Conservation (phyloP, 2,329 filamentous ascomycete genomes). For the Claviceps fusiformis region DNA sequence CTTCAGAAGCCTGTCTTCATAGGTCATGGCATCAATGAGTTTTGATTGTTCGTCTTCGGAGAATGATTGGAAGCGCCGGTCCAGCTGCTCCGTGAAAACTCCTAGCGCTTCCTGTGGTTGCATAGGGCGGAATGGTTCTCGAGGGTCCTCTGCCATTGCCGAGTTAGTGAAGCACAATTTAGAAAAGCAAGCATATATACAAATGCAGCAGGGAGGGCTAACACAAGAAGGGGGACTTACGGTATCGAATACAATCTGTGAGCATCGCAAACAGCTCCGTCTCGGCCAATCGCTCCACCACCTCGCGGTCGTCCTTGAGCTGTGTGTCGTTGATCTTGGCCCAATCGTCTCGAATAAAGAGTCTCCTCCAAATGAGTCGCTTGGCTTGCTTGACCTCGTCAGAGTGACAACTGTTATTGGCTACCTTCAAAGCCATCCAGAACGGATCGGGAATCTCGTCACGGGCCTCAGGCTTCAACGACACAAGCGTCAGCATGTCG, state of each 20-base stretch:
- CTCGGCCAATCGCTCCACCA: slow-evolving; percentile 45
- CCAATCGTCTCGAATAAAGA: slow-evolving; percentile 80
- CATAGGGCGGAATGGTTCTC: slow-evolving; percentile 30
- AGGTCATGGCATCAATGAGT: slow-evolving; percentile 56
- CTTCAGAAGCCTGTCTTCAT: slow-evolving; percentile 55
- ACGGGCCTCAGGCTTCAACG: slow-evolving; percentile 27
- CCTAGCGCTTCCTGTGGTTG: slow-evolving; percentile 41
- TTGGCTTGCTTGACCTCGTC: slow-evolving; percentile 46
- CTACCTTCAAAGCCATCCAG: slow-evolving; percentile 55
- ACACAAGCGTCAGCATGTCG: slow-evolving; percentile 67
- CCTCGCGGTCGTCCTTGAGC: slow-evolving; percentile 55
- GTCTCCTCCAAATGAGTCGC: slow-evolving; percentile 70
- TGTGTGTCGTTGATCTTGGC: slow-evolving; percentile 62
- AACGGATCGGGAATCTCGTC: slow-evolving; percentile 57
- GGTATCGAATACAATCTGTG: slow-evolving; percentile 46
- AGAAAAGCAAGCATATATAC: too few species aligned
- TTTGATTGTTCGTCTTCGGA: slow-evolving; percentile 52
- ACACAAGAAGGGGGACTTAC: slow-evolving; percentile 33
- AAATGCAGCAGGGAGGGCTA: neutral
- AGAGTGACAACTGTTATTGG: slow-evolving; percentile 37
- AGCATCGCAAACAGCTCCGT: slow-evolving; percentile 60
- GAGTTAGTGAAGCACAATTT: slow-evolving; percentile 14
- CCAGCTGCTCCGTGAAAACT: slow-evolving; percentile 47
- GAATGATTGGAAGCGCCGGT: slow-evolving; percentile 44
- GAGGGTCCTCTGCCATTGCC: slow-evolving; percentile 24